phyloP scores from a whole-genome alignment of 352 stramenopile genomes.

The Phytophthora pluvialis region DNA sequence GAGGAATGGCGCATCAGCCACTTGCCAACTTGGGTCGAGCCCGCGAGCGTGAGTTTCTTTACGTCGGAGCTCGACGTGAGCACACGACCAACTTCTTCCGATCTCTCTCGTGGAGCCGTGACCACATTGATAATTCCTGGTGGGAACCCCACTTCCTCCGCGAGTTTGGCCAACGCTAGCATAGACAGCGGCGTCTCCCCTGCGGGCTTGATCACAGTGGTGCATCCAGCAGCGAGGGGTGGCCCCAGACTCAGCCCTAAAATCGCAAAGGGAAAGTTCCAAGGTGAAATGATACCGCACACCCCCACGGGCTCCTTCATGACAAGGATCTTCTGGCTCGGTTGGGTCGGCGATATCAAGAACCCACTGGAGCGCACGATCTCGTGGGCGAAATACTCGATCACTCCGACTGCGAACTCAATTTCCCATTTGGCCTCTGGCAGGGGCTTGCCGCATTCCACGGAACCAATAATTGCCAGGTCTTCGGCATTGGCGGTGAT shows the following conservation, averaged over 20 bases:
- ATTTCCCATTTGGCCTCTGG: slow-evolving; percentile 94
- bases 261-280: slow-evolving; percentile 99
- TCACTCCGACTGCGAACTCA: slow-evolving; percentile 91
- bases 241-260: slow-evolving; percentile 95
- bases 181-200: slow-evolving; percentile 96
- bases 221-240: slow-evolving; percentile 93
- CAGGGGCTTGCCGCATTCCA: slow-evolving; percentile 97
- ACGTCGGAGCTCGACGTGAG: slow-evolving; percentile 73
- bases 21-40: slow-evolving; percentile 80
- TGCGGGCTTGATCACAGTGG: slow-evolving; percentile 96
- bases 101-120: slow-evolving; percentile 54
- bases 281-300: slow-evolving; percentile 94
- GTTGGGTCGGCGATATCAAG: slow-evolving; percentile 62
- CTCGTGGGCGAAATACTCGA: slow-evolving; percentile 97
- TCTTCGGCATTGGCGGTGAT: slow-evolving; percentile 73
- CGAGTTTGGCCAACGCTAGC: slow-evolving; percentile 91
- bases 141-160: slow-evolving; percentile 83
- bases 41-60: slow-evolving; percentile 90
- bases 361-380: slow-evolving; percentile 85
- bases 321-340: slow-evolving; percentile 67
- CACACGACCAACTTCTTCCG: slow-evolving; percentile 71
- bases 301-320: slow-evolving; percentile 94
- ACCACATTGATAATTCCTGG: slow-evolving; percentile 90
- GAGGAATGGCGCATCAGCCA: slow-evolving; percentile 76
- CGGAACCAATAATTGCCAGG: slow-evolving; percentile 91